These are phyloP conservation scores for Yamadazyma ubonensis DNA, from an alignment of 805 yeast genomes.

Conservation along the genomic window DNA sequence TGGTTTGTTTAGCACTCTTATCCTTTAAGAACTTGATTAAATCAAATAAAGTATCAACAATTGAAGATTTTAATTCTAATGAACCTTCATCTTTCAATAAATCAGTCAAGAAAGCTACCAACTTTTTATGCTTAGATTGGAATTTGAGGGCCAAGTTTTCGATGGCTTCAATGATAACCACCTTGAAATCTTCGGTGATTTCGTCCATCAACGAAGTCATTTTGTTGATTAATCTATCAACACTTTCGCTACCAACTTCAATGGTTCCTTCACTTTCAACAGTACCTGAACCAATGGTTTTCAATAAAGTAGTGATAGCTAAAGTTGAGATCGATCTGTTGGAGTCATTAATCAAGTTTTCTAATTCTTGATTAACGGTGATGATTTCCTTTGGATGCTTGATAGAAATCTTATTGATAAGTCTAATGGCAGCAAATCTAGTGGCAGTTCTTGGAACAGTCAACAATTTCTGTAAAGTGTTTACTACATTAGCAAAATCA, in stretches of 20 bases:
- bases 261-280: slow-evolving; percentile 16
- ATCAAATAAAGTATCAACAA: slow-evolving; percentile 91
- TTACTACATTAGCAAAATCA: slow-evolving; percentile 68
- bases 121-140: slow-evolving; percentile 83
- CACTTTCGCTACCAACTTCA: slow-evolving; percentile 52
- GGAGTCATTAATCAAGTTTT: slow-evolving; percentile 79
- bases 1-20: slow-evolving; percentile 67
- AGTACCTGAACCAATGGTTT: slow-evolving; percentile 80
- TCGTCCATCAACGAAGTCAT: slow-evolving; percentile 89
- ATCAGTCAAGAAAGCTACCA: slow-evolving; percentile 79
- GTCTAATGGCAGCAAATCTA: slow-evolving; percentile 90
- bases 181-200: slow-evolving; percentile 92
- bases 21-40: slow-evolving; percentile 81
- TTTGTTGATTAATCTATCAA: slow-evolving; percentile 83
- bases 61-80: slow-evolving; percentile 75
- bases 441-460: slow-evolving; percentile 88
- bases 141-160: slow-evolving; percentile 88
- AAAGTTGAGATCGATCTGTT: slow-evolving; percentile 93
- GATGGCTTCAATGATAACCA: slow-evolving; percentile 92
- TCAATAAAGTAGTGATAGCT: slow-evolving; percentile 92
- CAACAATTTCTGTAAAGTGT: slow-evolving; percentile 71
- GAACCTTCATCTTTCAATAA: slow-evolving; percentile 91
- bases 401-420: slow-evolving; percentile 81
- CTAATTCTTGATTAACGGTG: slow-evolving; percentile 81
- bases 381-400: slow-evolving; percentile 75